These are phyloP conservation scores for Pueraria montana DNA, from an alignment of 306 rosid genomes.

Conservation along the genomic window DNA sequence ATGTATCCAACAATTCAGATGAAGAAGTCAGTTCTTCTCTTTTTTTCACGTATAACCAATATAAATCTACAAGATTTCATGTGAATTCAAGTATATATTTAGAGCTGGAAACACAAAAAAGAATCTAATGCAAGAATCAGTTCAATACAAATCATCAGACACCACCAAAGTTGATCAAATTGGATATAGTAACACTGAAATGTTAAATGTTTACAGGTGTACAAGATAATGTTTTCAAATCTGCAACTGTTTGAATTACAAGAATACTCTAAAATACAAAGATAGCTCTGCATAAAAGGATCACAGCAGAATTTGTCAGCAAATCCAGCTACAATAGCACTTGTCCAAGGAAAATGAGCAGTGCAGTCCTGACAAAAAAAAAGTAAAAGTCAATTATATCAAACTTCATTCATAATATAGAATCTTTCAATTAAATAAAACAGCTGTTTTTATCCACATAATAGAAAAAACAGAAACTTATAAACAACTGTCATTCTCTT, in stretches of 20 bases:
- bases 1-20: constrained; percentile 54
- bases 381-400: constrained; percentile 40
- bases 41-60: constrained; percentile 46
- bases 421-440: constrained; percentile 31
- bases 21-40: constrained; percentile 56
- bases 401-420: background rate
- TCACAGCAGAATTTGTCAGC: constrained; percentile 40
- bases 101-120: constrained; percentile 47
- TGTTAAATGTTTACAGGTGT: constrained; percentile 57
- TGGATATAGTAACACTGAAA: constrained; percentile 40
- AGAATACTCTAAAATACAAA: constrained; percentile 57
- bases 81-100: constrained; percentile 51
- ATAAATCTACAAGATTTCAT: constrained; percentile 51
- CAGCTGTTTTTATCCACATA: background rate
- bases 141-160: constrained; percentile 49
- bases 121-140: constrained; percentile 41
- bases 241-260: constrained; percentile 58
- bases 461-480: background rate
- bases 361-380: constrained; percentile 49
- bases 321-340: constrained; percentile 54
- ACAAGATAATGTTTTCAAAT: constrained; percentile 53
- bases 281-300: constrained; percentile 51
- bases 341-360: constrained; percentile 48
- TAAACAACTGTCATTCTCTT: constrained; percentile 16
- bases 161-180: constrained; percentile 46